Base-by-base conservation (phyloP, 108 stramenopile species). In the Cyclotella atomus region DNA sequence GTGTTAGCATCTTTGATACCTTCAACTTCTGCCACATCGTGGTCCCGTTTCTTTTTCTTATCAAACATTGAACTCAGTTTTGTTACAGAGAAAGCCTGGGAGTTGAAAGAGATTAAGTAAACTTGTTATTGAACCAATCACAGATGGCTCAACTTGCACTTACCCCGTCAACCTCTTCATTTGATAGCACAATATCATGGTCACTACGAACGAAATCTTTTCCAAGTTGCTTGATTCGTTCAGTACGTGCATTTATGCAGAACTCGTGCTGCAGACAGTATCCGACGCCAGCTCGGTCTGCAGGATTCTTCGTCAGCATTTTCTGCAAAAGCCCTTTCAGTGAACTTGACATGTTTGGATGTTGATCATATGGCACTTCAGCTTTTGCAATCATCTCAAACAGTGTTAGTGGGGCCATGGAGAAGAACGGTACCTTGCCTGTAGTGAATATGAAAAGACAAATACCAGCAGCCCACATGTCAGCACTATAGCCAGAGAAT, bases 391-490 rank as follows among this genome's bases (percentile, higher is more conserved):
- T 95, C 44, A 75, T 59, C 1, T 85, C 84, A 68, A 96, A 92
- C 14, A 96, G 73, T 17, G 89, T 87, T 9, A 77, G 66, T 8
- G 90, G 90, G 7, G 63, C 30, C 24, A 88, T 77, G 15, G 86
- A 87, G 77, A 87, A 97, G 59, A 97, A 97, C 19, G 96, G 96
- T 17, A 97, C 53, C 43, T 53, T 65, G 9, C 93, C 94, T 1
- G 94, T 90, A 0, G 89, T 87, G 70, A 97, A 97, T 61, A 97
- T 94, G 55, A 85, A 92, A 16, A 95, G 76, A 57, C 94, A 95
- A 27, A 97, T 76, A 25, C 96, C 96, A 8, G 93, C 94, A 3
- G 96, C 94, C 96, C 96, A 97, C 33, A 94, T 70, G 45, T 97
- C 96, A n/a, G 91, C 89, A 10, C 91, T 86, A 72, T 91, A 95